Evolutionary conservation across 768 basidiomycete genomes (phyloP).

Genomic region (Rhodotorula diobovata): DNA sequence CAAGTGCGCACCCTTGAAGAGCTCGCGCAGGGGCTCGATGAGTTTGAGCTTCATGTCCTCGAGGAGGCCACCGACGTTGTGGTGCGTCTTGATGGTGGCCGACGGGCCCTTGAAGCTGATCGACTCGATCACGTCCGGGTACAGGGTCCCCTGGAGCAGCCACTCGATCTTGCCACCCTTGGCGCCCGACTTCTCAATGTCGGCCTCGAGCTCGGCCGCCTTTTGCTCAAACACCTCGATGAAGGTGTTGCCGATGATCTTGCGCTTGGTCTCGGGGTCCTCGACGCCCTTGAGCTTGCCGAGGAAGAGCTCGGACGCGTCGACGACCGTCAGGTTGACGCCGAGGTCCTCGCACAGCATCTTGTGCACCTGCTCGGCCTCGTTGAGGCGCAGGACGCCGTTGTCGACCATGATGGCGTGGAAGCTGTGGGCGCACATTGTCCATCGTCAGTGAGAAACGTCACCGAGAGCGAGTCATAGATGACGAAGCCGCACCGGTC

Average conservation of each 20-base stretch:
- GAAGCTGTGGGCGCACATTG: conserved; percentile 65
- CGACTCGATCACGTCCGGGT: conserved; percentile 98
- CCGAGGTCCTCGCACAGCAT: conserved; percentile 92
- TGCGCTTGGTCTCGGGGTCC: conserved; percentile 94
- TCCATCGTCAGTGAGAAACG: background rate
- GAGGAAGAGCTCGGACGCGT: conserved; percentile 90
- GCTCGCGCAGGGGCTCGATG: conserved; percentile 91
- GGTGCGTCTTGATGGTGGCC: conserved; percentile 99
- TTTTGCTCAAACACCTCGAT: conserved; percentile 97
- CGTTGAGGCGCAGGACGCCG: conserved; percentile 87
- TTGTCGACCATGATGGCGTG: conserved; percentile 99
- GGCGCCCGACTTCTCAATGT: conserved; percentile 39
- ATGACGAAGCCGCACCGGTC: conserved; percentile 64
- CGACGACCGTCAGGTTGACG: conserved; percentile 91
- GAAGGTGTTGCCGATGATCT: conserved; percentile 98
- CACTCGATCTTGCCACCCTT: conserved; percentile 86
- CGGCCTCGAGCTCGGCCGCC: conserved; percentile 64
- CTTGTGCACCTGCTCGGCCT: conserved; percentile 80
- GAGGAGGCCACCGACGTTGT: conserved; percentile 93
- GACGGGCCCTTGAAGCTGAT: conserved; percentile 99
- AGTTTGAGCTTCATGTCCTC: conserved; percentile 98
- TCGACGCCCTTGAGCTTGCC: conserved; percentile 81
- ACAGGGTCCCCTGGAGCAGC: conserved; percentile 93
- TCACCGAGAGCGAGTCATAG: background rate
- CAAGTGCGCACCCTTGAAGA: conserved; percentile 82